phyloP scores from a whole-genome alignment of 495 filamentous ascomycete genomes.

The Cudoniella acicularis region DNA sequence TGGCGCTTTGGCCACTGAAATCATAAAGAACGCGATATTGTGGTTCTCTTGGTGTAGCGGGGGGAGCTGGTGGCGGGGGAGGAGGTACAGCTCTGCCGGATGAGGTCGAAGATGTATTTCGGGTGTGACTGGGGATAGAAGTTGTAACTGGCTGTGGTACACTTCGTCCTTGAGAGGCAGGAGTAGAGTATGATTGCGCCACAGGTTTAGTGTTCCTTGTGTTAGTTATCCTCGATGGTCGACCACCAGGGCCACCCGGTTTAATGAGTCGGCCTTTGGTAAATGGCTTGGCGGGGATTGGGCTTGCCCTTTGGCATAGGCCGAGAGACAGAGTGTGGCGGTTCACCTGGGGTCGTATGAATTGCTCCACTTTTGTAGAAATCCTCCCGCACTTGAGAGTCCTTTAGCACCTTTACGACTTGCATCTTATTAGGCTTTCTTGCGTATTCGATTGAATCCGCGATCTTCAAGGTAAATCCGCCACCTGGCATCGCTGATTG shows the following conservation, averaged over 20 bases:
- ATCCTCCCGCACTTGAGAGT: constrained; percentile 67
- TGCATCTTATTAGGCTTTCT: constrained; percentile 97
- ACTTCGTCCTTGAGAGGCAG: constrained; percentile 40
- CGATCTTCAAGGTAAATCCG: constrained; percentile 72
- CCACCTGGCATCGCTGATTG: constrained; percentile 68
- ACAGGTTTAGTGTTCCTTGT: constrained; percentile 44
- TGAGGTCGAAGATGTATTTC: constrained; percentile 40
- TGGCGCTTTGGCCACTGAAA: constrained; percentile 72
- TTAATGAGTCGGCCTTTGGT: constrained; percentile 85
- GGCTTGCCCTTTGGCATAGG: constrained; percentile 84
- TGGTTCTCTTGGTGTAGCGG: constrained; percentile 64
- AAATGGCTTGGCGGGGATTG: constrained; percentile 81
- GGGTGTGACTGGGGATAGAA: constrained; percentile 40
- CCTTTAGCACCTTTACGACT: constrained; percentile 82
- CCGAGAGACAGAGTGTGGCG: constrained; percentile 74
- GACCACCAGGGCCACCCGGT: constrained; percentile 81
- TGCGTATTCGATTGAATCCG: constrained; percentile 84
- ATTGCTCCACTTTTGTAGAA: constrained; percentile 91
- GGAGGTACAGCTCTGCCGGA: constrained; percentile 40
- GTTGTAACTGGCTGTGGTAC: constrained; percentile 40
- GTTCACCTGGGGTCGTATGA: constrained; percentile 81
- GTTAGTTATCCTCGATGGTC: constrained; percentile 63
- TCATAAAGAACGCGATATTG: constrained; percentile 84
- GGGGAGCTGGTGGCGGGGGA: constrained; percentile 67
- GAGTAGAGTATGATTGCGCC: constrained; percentile 17